These are phyloP conservation scores for Hypsizygus ulmarius DNA, from an alignment of 1,284 basidiomycete species.

Conservation along the genomic window DNA sequence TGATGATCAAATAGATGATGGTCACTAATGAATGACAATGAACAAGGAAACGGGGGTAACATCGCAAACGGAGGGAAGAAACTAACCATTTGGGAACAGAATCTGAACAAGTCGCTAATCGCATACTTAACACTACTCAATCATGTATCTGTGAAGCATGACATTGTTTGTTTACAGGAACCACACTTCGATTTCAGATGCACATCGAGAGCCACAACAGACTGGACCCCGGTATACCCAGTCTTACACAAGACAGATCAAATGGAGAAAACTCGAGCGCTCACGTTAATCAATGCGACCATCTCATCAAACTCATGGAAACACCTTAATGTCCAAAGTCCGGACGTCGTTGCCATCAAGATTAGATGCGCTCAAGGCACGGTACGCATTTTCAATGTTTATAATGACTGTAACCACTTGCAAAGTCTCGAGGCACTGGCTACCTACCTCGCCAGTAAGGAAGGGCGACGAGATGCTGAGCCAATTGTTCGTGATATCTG, in stretches of 20 bases:
- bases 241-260: neutral
- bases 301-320: neutral
- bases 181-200: conserved; percentile 10
- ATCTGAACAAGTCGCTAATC: conserved; percentile 4
- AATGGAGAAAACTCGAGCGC: neutral
- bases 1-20: no score
- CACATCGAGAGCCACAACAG: conserved; percentile 9
- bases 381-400: conserved; percentile 22
- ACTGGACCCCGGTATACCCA: conserved; percentile 15
- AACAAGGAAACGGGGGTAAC: no score
- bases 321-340: neutral
- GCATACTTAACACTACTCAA: conserved; percentile 4
- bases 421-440: conserved; percentile 1
- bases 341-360: neutral
- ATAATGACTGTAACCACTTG: conserved; percentile 10
- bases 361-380: neutral
- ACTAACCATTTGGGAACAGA: conserved; percentile 12
- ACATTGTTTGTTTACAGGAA: conserved; percentile 17
- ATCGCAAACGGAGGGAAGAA: no score
- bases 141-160: neutral
- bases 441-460: neutral
- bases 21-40: no score
- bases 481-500: conserved; percentile 17
- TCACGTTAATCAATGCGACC: neutral
- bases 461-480: neutral